Evolutionary conservation across 768 basidiomycete genomes (phyloP).

Genomic region (Lentinula sp.): DNA sequence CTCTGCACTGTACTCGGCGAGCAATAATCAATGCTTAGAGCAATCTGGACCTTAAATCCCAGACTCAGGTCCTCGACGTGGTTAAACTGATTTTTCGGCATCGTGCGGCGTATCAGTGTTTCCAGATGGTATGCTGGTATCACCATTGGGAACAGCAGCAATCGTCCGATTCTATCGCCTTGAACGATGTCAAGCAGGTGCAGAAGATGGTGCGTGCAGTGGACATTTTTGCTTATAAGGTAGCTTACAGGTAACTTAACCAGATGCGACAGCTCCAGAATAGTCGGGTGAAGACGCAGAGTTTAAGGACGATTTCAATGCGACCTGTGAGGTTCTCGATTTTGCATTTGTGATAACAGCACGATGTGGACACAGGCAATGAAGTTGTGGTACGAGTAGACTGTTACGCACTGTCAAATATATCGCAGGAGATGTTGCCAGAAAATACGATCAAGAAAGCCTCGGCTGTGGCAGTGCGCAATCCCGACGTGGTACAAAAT

Average conservation of each 20-base stretch:
- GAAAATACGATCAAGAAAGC: slow-evolving; percentile 91
- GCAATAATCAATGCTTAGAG: no score
- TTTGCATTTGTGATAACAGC: slow-evolving; percentile 79
- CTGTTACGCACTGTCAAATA: slow-evolving; percentile 55
- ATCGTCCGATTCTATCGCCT: slow-evolving; percentile 68
- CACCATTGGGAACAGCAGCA: slow-evolving; percentile 16
- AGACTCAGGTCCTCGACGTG: no score
- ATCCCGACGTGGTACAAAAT: slow-evolving; percentile 52
- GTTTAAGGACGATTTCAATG: slow-evolving; percentile 96
- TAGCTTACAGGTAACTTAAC: slow-evolving; percentile 39
- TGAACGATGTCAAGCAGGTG: slow-evolving; percentile 70
- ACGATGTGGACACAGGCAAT: slow-evolving; percentile 39
- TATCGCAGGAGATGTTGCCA: slow-evolving; percentile 21
- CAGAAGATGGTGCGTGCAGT: slow-evolving; percentile 38
- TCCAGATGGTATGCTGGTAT: no score
- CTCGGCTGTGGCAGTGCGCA: slow-evolving; percentile 27
- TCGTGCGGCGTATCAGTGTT: no score
- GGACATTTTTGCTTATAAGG: slow-evolving; percentile 55
- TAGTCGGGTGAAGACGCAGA: slow-evolving; percentile 62
- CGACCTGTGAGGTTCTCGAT: slow-evolving; percentile 95
- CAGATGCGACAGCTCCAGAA: slow-evolving; percentile 34
- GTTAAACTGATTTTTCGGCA: no score
- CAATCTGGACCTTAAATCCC: no score
- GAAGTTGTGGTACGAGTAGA: slow-evolving; percentile 77
- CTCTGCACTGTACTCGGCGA: no score